Evolutionary conservation across 2,329 filamentous ascomycete species (phyloP), one percentile per base, ranked within the genome.

Genomic region (Penicillium sp.): DNA sequence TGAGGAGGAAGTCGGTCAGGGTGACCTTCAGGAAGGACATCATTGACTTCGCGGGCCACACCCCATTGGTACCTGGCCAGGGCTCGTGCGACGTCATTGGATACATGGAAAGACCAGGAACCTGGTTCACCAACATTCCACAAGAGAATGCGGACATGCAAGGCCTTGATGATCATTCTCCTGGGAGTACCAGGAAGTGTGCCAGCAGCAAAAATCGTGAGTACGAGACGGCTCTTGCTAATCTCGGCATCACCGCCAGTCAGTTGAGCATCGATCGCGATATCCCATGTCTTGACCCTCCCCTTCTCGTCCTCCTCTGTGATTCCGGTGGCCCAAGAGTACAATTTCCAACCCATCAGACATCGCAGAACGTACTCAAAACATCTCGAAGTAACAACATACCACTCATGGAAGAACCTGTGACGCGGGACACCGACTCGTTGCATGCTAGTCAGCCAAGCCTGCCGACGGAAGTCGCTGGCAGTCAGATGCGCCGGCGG

Each of bases 371-470:
- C 88, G 43, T 95, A 85, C 69, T 95, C 95, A 48, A 87, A 70
- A 46, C 85, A 88, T 75, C 95, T 93, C 35, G 89, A 75, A 6
- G 84, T 77, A 19, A 96, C 78, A 3, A 90, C 91, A 13, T 88
- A 83, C 47, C 88, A 86, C 68, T 95, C 92, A 3, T 95, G 81
- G 58, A 92, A 79, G 67, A 95, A 91, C 58, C 86, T 88, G 68
- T 95, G 89, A 16, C 86, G 82, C 10, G 92, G 92, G 12, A 96
- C 88, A 81, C 90, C 95, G 19, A 95, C 88, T 3, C 87, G 92
- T 71, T 95, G 91, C 51, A 95, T 86, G 7, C 91, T 88, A 3
- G 91, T 96, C 49, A 95, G 83, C 91, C 92, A 96, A 28, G 91
- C 91, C 67, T 90, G 88, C 52, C 87, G 84, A 42, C 90, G 86